Conservation (phyloP, 352 stramenopile genomes). For the Globisporangium viniferum region DNA sequence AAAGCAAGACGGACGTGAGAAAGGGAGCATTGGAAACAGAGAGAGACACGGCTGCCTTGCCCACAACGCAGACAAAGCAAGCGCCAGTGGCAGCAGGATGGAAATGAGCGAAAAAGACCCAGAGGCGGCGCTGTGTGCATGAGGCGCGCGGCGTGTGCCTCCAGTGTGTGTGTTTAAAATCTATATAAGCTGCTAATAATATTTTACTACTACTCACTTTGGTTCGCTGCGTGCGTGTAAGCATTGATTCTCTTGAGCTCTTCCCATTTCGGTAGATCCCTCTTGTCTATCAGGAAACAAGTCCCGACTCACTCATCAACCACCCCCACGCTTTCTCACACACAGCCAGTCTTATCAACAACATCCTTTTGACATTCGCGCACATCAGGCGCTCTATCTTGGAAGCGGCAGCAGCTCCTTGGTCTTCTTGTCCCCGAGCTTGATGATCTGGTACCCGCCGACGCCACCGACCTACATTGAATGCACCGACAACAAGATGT, state of each 20-base stretch:
- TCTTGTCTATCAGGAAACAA: background rate
- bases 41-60: background rate
- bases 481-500: conserved; percentile 8
- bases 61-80: background rate
- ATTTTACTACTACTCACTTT: conserved; percentile 15
- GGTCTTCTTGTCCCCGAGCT: conserved; percentile 52
- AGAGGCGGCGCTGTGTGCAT: background rate
- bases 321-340: background rate
- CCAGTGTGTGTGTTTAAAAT: conserved; percentile 6
- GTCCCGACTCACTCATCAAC: background rate
- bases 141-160: background rate
- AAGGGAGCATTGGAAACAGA: background rate
- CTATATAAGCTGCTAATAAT: conserved; percentile 25
- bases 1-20: background rate
- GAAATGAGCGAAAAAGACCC: background rate
- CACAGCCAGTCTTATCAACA: background rate
- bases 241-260: background rate
- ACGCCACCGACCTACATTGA: conserved; percentile 56
- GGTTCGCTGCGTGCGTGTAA: background rate
- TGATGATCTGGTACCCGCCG: conserved; percentile 76
- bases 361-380: background rate
- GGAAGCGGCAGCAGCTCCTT: conserved; percentile 12
- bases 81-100: background rate
- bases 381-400: background rate
- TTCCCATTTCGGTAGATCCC: conserved; percentile 3